phyloP scores from a whole-genome alignment of 148 eudicot genomes.

The Fagopyrum tataricum region DNA sequence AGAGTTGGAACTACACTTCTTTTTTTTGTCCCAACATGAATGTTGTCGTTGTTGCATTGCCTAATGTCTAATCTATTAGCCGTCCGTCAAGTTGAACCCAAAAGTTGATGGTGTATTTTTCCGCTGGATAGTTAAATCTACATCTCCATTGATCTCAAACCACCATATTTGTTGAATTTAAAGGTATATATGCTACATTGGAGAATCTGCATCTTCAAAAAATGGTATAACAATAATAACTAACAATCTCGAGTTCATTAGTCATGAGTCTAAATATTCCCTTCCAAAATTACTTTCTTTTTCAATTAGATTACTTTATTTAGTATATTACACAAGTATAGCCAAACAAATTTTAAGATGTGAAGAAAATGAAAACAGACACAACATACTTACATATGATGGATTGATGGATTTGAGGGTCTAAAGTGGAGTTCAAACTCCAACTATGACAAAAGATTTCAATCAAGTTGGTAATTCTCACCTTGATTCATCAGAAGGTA shows the following conservation, averaged over 20 bases:
- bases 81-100: conserved; percentile 50
- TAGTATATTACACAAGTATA: too few species aligned
- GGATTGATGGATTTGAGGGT: conserved; percentile 14
- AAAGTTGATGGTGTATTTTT: conserved; percentile 65
- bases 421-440: conserved; percentile 19
- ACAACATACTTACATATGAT: conserved; percentile 14
- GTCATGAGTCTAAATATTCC: too few species aligned
- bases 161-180: conserved; percentile 88
- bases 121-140: conserved; percentile 71
- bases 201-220: conserved; percentile 37
- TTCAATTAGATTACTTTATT: too few species aligned
- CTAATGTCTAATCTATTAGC: conserved; percentile 45
- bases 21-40: conserved; percentile 69
- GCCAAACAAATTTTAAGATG: conserved; percentile 19
- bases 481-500: conserved; percentile 54
- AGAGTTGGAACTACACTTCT: conserved; percentile 60
- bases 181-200: conserved; percentile 55
- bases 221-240: conserved; percentile 1
- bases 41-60: conserved; percentile 41
- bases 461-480: conserved; percentile 21
- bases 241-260: too few species aligned
- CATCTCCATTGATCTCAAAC: conserved; percentile 74
- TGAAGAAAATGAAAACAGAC: conserved; percentile 4
- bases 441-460: not conserved
- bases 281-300: too few species aligned